Evolutionary conservation across 352 stramenopile species (phyloP), one percentile per base, ranked within the genome.

Genomic region (Phytophthora lateralis): DNA sequence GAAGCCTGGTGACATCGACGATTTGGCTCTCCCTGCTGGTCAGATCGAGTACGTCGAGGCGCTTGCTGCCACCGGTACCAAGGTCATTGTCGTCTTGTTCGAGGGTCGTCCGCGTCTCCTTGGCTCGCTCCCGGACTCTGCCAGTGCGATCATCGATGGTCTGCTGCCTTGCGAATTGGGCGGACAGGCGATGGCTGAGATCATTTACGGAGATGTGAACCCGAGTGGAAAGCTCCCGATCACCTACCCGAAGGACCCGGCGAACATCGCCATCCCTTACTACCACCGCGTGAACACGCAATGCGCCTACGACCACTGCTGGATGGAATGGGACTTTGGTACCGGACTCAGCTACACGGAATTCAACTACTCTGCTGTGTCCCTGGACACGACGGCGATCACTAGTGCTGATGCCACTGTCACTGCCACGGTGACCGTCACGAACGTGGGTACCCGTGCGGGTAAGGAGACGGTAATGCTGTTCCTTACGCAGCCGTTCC

Each of bases 1-100:
- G 57, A 96, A 94, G 45, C 76, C 76, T 14, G 89, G 88, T 2
- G 89, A 97, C 48, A 90, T 96, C 44, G 57, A 90, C 35, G 78
- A 95, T 41, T 49, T 93, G 11, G 63, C 70, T 0, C 71, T 96
- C 15, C 78, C 88, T 1, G 34, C 29, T 10, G 83, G 85, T 7
- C 82, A 95, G 34, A 69, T 91, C 24, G 73, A 80, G 41, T 96
- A 95, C 47, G 75, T 96, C 14, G 69, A 76, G n/a, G 63, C 75
- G 21, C 67, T 96, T 20, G 67, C 68, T 2, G 71, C 70, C 10
- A 90, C 79, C 4, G 74, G 78, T n/a, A 89, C 83, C 10, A 91
- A 91, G 47, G 66, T 97, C 10, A 76, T 96, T 24, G 37, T 94
- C 7, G 75, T 96, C 12, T 68, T 95, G n/a, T 82, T 95, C 3